Evolutionary conservation across 805 yeast genomes (phyloP).

Genomic region (Wickerhamomyces pijperi): DNA sequence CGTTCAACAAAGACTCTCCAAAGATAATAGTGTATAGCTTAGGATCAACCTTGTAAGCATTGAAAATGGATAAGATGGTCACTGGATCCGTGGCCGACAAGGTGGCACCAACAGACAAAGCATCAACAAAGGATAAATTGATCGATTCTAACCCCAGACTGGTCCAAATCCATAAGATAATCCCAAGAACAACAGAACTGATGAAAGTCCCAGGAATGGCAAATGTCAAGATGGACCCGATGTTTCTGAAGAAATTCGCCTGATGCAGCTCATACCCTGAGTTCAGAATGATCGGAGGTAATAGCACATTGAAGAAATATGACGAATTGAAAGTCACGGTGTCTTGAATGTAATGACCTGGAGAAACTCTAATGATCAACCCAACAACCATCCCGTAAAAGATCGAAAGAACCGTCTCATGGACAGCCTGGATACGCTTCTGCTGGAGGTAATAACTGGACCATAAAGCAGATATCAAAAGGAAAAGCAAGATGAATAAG

Average conservation of each 20-base stretch:
- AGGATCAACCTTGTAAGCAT: slow-evolving; percentile 96
- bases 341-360: slow-evolving; percentile 96
- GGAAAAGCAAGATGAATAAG: slow-evolving; percentile 67
- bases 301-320: slow-evolving; percentile 83
- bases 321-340: slow-evolving; percentile 91
- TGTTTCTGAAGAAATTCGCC: slow-evolving; percentile 86
- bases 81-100: slow-evolving; percentile 98
- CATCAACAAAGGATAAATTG: slow-evolving; percentile 88
- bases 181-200: slow-evolving; percentile 85
- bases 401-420: slow-evolving; percentile 92
- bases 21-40: slow-evolving; percentile 93
- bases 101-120: slow-evolving; percentile 95
- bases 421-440: slow-evolving; percentile 86
- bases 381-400: slow-evolving; percentile 97
- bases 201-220: slow-evolving; percentile 97
- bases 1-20: slow-evolving; percentile 91
- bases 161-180: slow-evolving; percentile 81
- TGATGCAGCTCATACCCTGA: slow-evolving; percentile 96
- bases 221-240: slow-evolving; percentile 81
- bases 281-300: slow-evolving; percentile 93
- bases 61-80: slow-evolving; percentile 89
- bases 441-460: slow-evolving; percentile 89
- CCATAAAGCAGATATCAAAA: slow-evolving; percentile 86
- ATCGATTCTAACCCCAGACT: slow-evolving; percentile 84
- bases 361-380: slow-evolving; percentile 74